phyloP scores from a whole-genome alignment of 352 stramenopile genomes.

The Chrysophaeum taylorii region DNA sequence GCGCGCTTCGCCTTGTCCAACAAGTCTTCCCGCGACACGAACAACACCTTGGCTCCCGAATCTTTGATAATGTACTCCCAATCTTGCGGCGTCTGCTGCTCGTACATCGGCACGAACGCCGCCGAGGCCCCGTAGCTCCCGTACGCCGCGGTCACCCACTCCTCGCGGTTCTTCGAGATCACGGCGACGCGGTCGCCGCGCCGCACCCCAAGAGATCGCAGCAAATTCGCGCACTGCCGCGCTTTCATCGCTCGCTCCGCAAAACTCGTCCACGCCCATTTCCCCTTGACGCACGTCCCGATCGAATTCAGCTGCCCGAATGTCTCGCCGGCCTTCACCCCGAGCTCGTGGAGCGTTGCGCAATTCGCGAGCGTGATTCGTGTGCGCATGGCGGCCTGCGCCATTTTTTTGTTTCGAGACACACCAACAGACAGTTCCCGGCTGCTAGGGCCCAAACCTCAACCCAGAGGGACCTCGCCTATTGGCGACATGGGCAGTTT shows the following conservation, averaged over 20 bases:
- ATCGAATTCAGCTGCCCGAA: background rate
- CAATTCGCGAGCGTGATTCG: too few relatives aligned
- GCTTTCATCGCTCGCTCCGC: background rate
- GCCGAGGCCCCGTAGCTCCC: slow-evolving; percentile 48
- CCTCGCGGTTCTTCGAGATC: slow-evolving; percentile 56
- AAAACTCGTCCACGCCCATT: slow-evolving; percentile 45
- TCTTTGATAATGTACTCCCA: slow-evolving; percentile 71
- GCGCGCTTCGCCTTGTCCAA: slow-evolving; percentile 36
- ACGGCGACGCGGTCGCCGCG: slow-evolving; percentile 50
- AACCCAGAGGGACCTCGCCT: too few relatives aligned
- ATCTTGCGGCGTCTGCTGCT: slow-evolving; percentile 52
- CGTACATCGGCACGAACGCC: slow-evolving; percentile 57
- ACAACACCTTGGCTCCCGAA: slow-evolving; percentile 38
- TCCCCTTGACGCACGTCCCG: background rate
- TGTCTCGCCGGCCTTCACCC: background rate
- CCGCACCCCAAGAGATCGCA: slow-evolving; percentile 32
- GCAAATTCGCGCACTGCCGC: background rate
- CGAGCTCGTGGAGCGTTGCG: slow-evolving; percentile 10
- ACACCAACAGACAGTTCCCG: too few relatives aligned
- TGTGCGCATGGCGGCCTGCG: too few relatives aligned
- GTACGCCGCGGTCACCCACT: slow-evolving; percentile 46
- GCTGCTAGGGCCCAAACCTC: too few relatives aligned
- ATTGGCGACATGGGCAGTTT: too few relatives aligned
- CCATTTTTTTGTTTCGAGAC: too few relatives aligned
- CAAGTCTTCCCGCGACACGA: slow-evolving; percentile 53